Evolutionary conservation across 176 grass and related monocot species (phyloP).

Genomic region (Saccharum officinarum): DNA sequence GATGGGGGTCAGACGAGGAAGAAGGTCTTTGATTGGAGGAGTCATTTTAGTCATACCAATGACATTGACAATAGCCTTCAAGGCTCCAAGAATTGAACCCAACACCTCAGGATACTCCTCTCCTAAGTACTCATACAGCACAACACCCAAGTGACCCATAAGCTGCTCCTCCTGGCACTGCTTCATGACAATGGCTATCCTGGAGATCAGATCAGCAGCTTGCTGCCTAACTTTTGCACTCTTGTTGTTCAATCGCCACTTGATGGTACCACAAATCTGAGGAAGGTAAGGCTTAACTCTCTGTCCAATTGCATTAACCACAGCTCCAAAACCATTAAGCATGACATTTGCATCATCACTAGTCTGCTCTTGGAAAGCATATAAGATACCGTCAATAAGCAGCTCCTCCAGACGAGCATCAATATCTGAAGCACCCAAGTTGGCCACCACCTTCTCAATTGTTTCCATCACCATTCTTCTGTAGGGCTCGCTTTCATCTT

Average conservation of each 20-base stretch:
- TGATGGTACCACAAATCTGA: constrained; percentile 99
- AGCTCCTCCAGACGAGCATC: constrained; percentile 92
- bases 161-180: constrained; percentile 97
- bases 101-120: constrained; percentile 98
- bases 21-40: constrained; percentile 94
- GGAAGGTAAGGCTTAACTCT: constrained; percentile 95
- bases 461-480: constrained; percentile 99
- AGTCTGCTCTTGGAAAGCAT: constrained; percentile 99
- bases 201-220: constrained; percentile 93
- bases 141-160: constrained; percentile 96
- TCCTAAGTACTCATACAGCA: constrained; percentile 94
- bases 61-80: constrained; percentile 98
- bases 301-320: constrained; percentile 87
- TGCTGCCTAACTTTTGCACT: constrained; percentile 98
- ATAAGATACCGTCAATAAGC: constrained; percentile 96
- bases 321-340: constrained; percentile 99
- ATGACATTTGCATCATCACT: constrained; percentile 99
- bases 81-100: constrained; percentile 93
- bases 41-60: constrained; percentile 99
- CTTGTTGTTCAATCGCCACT: constrained; percentile 97
- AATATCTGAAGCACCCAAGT: constrained; percentile 95
- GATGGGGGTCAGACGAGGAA: constrained; percentile 91
- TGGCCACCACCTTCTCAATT: constrained; percentile 96
- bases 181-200: constrained; percentile 98
- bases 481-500: constrained; percentile 97